Base-by-base conservation (phyloP, 306 rosid genomes). In the Quercus glauca region DNA sequence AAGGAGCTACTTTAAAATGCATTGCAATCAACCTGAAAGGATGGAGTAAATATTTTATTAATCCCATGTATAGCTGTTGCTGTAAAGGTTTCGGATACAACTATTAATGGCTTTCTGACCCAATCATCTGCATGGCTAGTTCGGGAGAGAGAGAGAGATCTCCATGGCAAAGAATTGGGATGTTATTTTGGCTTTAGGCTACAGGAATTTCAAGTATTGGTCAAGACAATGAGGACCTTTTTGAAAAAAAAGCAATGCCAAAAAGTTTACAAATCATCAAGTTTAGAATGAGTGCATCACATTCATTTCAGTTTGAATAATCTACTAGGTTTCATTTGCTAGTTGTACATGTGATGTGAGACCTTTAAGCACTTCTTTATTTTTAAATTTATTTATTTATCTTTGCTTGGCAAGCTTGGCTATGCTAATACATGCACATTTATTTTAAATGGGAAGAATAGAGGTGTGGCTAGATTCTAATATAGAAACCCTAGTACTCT, bases 191-290 rank as follows among this genome's bases (percentile, higher is more conserved):
- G 74, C 57, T 70, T 70, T 41, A 37, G 29, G 73, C 23, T 28
- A 74, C 77, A 80, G 70, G 76, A 74, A 80, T 45, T 57, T 25
- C 76, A 57, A 71, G 31, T 76, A 71, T 13, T 4, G 70, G 84
- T 83, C 80, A 85, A 82, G 86, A 88, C 78, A 86, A 68, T 29
- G 69, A 53, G n/a, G 19, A 81, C 70, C 83, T 83, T 86, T 86
- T 75, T 43, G 69, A 64, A 86, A 84, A 84, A 49, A 49, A 49
- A 84, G 84, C 76, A 80, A 73, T 19, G 75, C 28, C 41, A 6
- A 80, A 86, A 88, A 82, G 79, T 70, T 55, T 11, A 26, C 5
- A 69, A 63, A 64, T 58, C 76, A 73, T 70, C 75, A 78, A 78
- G 86, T 80, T 74, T 86, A 77, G 87, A 86, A 83, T 71, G 35